phyloP scores from a whole-genome alignment of 2,329 filamentous ascomycete species.

The Lojkania enalia region DNA sequence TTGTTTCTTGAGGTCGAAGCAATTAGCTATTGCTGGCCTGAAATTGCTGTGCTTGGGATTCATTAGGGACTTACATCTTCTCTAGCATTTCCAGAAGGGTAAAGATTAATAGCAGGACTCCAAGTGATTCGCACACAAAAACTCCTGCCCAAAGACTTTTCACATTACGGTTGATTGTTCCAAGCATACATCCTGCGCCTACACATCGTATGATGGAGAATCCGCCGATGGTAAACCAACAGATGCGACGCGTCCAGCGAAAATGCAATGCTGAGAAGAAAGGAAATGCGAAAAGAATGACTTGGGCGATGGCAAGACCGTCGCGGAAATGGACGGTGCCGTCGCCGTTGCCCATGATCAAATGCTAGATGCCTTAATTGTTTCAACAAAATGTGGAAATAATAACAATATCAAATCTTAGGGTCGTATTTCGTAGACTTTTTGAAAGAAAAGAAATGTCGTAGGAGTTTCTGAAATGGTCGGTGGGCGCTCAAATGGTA shows the following conservation, averaged over 20 bases:
- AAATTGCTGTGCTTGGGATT: neutral
- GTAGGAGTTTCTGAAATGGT: too few species aligned
- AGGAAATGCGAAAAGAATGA: neutral
- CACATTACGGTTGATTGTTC: neutral
- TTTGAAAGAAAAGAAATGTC: too few species aligned
- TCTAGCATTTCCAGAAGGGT: neutral
- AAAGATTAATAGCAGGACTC: neutral
- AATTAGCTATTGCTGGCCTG: neutral
- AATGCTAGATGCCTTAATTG: too few species aligned
- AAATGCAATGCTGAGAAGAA: neutral
- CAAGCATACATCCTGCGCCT: neutral
- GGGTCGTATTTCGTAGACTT: too few species aligned
- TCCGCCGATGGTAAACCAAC: neutral
- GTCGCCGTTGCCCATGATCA: constrained; percentile 1
- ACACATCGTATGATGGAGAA: neutral
- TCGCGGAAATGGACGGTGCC: neutral
- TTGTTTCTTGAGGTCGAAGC: too few species aligned
- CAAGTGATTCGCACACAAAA: neutral
- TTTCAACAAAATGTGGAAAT: too few species aligned
- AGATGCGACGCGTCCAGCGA: neutral
- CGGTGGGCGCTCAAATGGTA: too few species aligned
- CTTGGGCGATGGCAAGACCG: neutral
- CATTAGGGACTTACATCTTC: neutral
- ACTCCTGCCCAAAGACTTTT: neutral
- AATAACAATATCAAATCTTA: too few species aligned